phyloP scores from a whole-genome alignment of 768 basidiomycete genomes.

The Pisolithus marmoratus region DNA sequence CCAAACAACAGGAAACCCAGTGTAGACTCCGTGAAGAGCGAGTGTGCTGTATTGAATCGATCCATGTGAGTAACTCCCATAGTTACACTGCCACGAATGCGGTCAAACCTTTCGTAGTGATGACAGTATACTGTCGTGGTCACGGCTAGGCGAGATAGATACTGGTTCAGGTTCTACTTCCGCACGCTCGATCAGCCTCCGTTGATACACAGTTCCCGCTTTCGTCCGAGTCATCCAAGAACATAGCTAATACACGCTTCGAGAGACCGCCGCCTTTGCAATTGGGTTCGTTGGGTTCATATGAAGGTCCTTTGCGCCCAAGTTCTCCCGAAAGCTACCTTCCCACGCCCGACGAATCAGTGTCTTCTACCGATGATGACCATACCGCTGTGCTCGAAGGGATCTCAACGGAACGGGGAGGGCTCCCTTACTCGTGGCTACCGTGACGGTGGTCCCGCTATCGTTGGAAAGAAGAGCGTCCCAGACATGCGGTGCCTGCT shows the following conservation, averaged over 20 bases:
- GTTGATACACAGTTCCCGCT: constrained; percentile 50
- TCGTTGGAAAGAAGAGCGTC: constrained; percentile 72
- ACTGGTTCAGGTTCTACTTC: constrained; percentile 34
- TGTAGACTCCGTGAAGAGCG: constrained; percentile 47
- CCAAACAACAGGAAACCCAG: constrained; percentile 31
- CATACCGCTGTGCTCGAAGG: constrained; percentile 24
- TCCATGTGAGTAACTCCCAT: constrained; percentile 19
- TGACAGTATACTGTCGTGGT: constrained; percentile 40
- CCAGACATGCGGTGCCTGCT: constrained; percentile 65
- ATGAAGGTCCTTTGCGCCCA: constrained; percentile 40
- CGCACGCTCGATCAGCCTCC: constrained; percentile 58
- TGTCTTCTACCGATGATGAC: constrained; percentile 43
- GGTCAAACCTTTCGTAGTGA: constrained; percentile 25
- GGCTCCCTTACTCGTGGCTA: constrained; percentile 44
- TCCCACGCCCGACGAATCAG: constrained; percentile 53
- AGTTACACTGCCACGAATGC: constrained; percentile 1
- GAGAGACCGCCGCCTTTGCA: constrained; percentile 46
- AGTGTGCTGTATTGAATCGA: constrained; percentile 32
- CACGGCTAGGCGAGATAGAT: constrained; percentile 34
- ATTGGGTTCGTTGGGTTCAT: constrained; percentile 39
- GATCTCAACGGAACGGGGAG: constrained; percentile 40
- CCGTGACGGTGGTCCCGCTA: constrained; percentile 30
- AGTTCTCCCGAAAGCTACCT: constrained; percentile 49
- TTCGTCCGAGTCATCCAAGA: constrained; percentile 20
- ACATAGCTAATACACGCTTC: constrained; percentile 19